Evolutionary conservation across 2,329 filamentous ascomycete species (phyloP), one percentile per base, ranked within the genome.

Genomic region (Venturia carpophila): DNA sequence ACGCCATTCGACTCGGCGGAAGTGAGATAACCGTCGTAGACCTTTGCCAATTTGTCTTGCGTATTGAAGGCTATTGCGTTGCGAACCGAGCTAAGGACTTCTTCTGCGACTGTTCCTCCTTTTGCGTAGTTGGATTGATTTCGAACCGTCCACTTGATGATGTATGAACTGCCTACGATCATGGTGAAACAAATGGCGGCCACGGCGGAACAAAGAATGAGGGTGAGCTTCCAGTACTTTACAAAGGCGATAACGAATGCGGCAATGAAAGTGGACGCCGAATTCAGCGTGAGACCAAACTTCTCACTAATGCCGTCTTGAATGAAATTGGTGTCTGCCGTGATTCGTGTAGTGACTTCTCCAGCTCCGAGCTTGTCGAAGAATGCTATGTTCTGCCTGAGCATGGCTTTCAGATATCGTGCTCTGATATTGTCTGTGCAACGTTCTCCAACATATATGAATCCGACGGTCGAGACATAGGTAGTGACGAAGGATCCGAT

Each of bases 221-320:
- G 78, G 0, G 94, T 94, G 68, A 97, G 80, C 76, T 94, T 96
- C 90, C 93, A 97, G 76, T 89, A 95, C 71, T 90, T 90, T 75
- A 93, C 77, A 74, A 96, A 97, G 2, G 89, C 91, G 69, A 99
- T 93, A 65, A 97, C 80, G 69, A 96, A 96, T 19, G 92, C 91
- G 0, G 92, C 87, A 65, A 96, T 78, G 72, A 97, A 97, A 10
- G 91, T 92, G 1, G 92, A 86, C 4, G 92, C 62, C 15, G 90
- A 90, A 17, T 87, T 85, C 65, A 96, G 74, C 0, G 90, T 92
- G 68, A 96, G 78, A 17, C 86, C 87, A 56, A 96, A 84, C 79
- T 96, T 96, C 75, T 96, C 91, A 0, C 91, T 95, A 58, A 99
- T 91, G 65, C 92, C 93, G 69, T 96, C 92, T 75, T 97, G 93